Conservation (phyloP, 441 rosid species). For the Bruguiera hainesii region DNA sequence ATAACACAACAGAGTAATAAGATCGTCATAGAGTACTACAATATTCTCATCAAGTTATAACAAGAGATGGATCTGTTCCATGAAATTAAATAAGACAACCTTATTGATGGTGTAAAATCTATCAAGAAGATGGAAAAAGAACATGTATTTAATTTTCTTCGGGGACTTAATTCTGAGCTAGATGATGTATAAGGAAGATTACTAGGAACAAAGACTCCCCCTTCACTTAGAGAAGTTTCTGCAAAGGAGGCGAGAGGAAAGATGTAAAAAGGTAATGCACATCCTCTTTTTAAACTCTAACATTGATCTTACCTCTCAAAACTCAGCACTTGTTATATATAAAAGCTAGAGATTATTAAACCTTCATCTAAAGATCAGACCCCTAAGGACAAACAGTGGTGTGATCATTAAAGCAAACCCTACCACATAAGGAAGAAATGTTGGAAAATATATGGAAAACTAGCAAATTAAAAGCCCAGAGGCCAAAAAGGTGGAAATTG, state of each 20-base stretch:
- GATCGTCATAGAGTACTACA: background rate
- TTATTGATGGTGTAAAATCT: background rate
- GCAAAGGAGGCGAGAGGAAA: background rate
- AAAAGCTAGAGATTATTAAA: background rate
- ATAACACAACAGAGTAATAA: background rate
- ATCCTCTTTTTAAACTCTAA: background rate
- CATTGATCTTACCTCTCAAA: background rate
- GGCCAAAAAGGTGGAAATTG: background rate
- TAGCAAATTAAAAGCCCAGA: too few species aligned
- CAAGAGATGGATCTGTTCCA: background rate
- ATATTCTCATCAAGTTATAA: background rate
- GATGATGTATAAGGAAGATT: background rate
- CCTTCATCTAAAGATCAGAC: background rate
- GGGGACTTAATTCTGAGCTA: background rate
- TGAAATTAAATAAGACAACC: background rate
- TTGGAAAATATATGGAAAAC: background rate
- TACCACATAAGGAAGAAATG: background rate
- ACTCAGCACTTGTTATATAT: background rate
- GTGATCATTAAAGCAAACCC: background rate
- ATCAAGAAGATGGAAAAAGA: background rate
- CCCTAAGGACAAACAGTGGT: background rate
- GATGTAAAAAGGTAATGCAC: background rate
- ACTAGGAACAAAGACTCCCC: background rate
- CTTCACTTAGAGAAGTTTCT: background rate
- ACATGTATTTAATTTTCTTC: background rate